A percentile compares a stretch with the other conserved stretches of the same genome.
phyloP scores from a whole-genome alignment of 805 yeast species.

The Saccharomyces eubayanus region DNA sequence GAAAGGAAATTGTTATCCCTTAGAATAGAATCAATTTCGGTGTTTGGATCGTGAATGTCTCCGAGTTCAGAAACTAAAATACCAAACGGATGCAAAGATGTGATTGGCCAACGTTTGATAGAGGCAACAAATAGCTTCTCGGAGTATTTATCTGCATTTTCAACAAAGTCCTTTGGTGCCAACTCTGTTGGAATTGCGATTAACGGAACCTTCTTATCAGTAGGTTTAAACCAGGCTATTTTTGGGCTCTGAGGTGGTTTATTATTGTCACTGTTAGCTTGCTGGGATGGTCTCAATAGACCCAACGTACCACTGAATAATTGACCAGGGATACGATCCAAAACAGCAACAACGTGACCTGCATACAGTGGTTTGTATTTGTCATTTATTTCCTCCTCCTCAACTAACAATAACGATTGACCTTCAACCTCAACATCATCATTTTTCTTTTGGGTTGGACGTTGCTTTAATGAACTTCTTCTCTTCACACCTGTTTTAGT shows the following conservation, averaged over 20 bases:
- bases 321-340: constrained; percentile 96
- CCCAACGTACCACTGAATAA: constrained; percentile 92
- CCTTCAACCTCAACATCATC: constrained; percentile 99
- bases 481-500: constrained; percentile 40
- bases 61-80: constrained; percentile 85
- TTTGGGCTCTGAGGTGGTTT: constrained; percentile 57
- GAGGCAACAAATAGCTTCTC: constrained; percentile 86
- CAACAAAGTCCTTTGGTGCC: constrained; percentile 92
- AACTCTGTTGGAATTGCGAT: constrained; percentile 98
- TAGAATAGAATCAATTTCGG: constrained; percentile 81
- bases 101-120: constrained; percentile 98
- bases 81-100: constrained; percentile 96
- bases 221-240: constrained; percentile 98
- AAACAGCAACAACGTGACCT: constrained; percentile 96
- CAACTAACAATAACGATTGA: constrained; percentile 80
- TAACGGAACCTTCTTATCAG: constrained; percentile 93
- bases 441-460: constrained; percentile 95
- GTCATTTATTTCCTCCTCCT: constrained; percentile 92
- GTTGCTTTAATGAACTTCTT: constrained; percentile 83
- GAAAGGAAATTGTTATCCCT: constrained; percentile 79
- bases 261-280: constrained; percentile 60
- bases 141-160: constrained; percentile 75
- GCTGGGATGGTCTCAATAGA: constrained; percentile 88
- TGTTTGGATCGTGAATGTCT: constrained; percentile 59
- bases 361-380: constrained; percentile 91